A percentile compares a stretch with the other conserved stretches of the same genome.
These are phyloP conservation scores for Cymbidium sinense DNA, from an alignment of 106 monocot genomes.

Conservation along the genomic window DNA sequence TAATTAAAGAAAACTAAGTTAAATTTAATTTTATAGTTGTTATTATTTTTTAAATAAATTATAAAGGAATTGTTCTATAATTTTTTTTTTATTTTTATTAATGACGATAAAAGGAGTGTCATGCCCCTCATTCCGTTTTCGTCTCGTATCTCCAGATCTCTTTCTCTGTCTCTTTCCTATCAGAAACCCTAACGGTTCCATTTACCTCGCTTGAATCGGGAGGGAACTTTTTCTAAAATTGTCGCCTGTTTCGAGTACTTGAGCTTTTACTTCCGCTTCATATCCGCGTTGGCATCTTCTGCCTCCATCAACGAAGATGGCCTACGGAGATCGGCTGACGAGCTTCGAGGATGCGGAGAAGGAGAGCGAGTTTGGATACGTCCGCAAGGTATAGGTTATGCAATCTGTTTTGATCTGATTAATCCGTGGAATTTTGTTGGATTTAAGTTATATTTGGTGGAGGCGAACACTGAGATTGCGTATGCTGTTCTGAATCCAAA, in stretches of 20 bases:
- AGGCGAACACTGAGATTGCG: neutral
- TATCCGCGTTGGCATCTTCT: neutral
- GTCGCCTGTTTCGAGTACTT: too few species aligned
- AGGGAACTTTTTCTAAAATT: too few species aligned
- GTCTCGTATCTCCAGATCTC: neutral
- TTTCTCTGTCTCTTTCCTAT: neutral
- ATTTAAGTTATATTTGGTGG: neutral
- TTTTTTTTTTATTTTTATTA: too few species aligned
- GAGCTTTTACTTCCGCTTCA: neutral
- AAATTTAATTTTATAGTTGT: too few species aligned
- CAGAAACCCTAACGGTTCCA: neutral
- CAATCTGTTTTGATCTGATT: neutral
- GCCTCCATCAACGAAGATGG: conserved; percentile 16
- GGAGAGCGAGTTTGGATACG: conserved; percentile 97
- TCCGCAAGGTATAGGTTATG: conserved; percentile 67
- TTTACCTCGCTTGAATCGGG: neutral
- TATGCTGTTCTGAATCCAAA: too few species aligned
- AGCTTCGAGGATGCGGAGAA: conserved; percentile 98
- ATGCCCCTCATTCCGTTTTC: neutral
- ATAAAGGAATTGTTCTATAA: too few species aligned
- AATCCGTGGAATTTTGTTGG: neutral
- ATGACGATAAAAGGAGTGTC: too few species aligned
- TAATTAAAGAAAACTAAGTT: too few species aligned
- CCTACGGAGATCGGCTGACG: conserved; percentile 71
- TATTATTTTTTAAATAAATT: too few species aligned